These are phyloP conservation scores for Sporobolus alterniflorus DNA, from an alignment of 202 grass and related monocot genomes.

Conservation along the genomic window DNA sequence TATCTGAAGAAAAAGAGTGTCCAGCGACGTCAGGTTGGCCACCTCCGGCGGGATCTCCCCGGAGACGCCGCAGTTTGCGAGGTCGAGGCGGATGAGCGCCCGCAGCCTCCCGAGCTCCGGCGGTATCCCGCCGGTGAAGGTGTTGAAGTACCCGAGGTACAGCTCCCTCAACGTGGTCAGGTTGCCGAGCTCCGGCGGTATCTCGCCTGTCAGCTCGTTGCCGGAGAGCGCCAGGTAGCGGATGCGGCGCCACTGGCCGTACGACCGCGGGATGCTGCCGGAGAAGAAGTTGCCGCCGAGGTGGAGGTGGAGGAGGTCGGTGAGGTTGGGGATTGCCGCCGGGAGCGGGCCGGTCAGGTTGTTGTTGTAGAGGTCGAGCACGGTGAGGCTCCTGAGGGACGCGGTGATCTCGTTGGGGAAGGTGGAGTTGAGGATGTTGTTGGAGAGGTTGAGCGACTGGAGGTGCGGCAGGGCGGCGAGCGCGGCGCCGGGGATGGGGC, in stretches of 20 bases:
- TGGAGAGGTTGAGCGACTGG: constrained; percentile 73
- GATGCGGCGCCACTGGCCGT: constrained; percentile 69
- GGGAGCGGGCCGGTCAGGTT: constrained; percentile 85
- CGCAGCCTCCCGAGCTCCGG: constrained; percentile 69
- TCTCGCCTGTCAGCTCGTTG: constrained; percentile 73
- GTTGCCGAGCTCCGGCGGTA: constrained; percentile 82
- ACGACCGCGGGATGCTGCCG: constrained; percentile 67
- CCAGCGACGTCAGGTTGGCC: constrained; percentile 64
- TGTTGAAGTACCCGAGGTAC: constrained; percentile 95
- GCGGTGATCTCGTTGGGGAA: constrained; percentile 54
- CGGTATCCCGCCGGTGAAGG: constrained; percentile 71
- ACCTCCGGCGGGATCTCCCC: constrained; percentile 68
- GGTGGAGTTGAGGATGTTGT: constrained; percentile 82
- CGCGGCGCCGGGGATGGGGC: constrained; percentile 55
- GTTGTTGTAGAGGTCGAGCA: constrained; percentile 94
- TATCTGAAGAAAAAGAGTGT: constrained; percentile 96
- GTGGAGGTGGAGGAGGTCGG: constrained; percentile 76
- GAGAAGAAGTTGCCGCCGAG: constrained; percentile 96
- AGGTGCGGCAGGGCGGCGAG: constrained; percentile 60
- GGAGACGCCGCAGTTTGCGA: constrained; percentile 85
- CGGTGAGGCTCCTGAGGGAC: constrained; percentile 47
- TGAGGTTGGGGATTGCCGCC: constrained; percentile 44
- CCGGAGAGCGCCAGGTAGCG: constrained; percentile 89
- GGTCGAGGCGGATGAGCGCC: constrained; percentile 70
- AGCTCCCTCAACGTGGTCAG: constrained; percentile 66